Evolutionary conservation across 495 filamentous ascomycete species (phyloP).

Genomic region (Penicillium goetzii): DNA sequence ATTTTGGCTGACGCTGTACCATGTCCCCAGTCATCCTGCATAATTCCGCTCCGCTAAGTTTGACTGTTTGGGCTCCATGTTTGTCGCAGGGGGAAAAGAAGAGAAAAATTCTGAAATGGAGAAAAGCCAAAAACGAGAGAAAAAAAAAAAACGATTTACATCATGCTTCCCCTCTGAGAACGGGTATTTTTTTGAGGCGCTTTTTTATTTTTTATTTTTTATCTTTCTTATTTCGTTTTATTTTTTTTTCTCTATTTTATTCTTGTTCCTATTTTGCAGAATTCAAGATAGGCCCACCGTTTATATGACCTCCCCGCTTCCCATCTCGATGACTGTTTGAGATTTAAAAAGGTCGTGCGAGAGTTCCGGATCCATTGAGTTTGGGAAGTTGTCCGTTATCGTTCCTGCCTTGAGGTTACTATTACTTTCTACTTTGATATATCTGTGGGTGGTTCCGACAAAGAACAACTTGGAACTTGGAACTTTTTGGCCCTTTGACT

Average conservation of each 20-base stretch:
- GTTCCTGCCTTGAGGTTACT: constrained; percentile 14
- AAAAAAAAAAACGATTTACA: constrained; percentile 16
- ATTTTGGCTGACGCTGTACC: constrained; percentile 44
- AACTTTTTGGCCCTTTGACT: not conserved
- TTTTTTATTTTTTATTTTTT: not conserved
- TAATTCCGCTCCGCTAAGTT: constrained; percentile 45
- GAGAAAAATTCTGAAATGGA: constrained; percentile 12
- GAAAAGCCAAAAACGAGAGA: constrained; percentile 17
- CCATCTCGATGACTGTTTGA: constrained; percentile 38
- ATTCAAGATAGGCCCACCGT: constrained; percentile 35
- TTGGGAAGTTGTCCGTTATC: constrained; percentile 22
- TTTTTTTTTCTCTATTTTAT: constrained; percentile 10
- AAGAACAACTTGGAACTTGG: not conserved
- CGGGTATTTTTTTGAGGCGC: constrained; percentile 22
- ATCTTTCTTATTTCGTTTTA: constrained; percentile 1
- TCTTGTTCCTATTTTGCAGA: constrained; percentile 24
- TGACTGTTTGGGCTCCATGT: constrained; percentile 47
- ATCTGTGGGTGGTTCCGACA: not conserved
- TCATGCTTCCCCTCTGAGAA: constrained; percentile 23
- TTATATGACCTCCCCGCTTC: constrained; percentile 50
- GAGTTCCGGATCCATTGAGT: constrained; percentile 29
- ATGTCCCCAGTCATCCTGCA: constrained; percentile 45
- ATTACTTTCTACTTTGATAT: constrained; percentile 11
- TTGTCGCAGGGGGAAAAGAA: constrained; percentile 30
- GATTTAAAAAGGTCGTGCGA: constrained; percentile 32